Conservation (phyloP, 192 early-diverging fungal genomes). For the Podila epicladia region DNA sequence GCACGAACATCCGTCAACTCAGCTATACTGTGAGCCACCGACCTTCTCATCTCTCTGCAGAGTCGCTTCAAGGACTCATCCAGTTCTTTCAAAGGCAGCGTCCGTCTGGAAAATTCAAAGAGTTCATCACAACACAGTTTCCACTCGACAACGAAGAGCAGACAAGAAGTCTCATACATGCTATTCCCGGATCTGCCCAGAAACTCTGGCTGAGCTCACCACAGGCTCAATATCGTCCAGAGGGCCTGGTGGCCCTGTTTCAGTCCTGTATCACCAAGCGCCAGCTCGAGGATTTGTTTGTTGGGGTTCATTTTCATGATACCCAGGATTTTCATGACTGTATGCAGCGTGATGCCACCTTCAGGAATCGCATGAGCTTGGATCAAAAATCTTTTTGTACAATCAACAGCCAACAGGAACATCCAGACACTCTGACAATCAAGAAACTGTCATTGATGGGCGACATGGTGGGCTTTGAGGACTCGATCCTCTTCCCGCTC, state of each 20-base stretch:
- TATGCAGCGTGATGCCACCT: background rate
- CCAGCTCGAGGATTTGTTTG: background rate
- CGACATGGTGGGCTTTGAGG: background rate
- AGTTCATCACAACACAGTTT: background rate
- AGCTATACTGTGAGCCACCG: background rate
- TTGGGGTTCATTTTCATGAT: background rate
- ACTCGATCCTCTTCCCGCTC: background rate
- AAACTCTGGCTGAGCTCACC: background rate
- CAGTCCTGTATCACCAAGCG: background rate
- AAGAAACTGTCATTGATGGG: background rate
- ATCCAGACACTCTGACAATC: background rate
- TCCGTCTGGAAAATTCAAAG: background rate
- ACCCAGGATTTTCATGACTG: background rate
- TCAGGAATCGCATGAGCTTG: background rate
- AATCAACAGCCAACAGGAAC: background rate
- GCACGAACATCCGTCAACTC: background rate
- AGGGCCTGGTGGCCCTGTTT: background rate
- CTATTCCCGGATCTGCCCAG: background rate
- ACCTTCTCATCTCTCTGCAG: background rate
- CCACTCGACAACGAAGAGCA: background rate
- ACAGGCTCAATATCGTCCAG: background rate
- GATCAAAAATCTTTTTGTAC: background rate
- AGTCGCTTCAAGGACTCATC: background rate
- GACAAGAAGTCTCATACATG: background rate
- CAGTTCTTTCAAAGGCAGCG: background rate